Evolutionary conservation across 169 alveolate species (phyloP), one percentile per base, ranked within the genome.

Genomic region (Eimeria maxima): DNA sequence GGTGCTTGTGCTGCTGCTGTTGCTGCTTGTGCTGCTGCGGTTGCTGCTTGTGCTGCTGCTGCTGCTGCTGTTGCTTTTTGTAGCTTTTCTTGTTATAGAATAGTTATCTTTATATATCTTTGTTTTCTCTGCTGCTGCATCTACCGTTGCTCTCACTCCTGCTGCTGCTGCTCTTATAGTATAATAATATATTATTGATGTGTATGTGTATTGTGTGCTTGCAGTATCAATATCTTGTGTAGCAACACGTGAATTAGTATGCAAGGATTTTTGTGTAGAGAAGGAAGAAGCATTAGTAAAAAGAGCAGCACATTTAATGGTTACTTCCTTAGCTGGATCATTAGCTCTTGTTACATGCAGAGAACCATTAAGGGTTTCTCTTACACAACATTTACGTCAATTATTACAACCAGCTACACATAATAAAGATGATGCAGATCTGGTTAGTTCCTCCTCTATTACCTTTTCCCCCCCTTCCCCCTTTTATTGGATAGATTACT

Each of bases 211-310:
- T 60, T 0, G 0, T 60, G 2, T 60, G 27, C 2, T 60, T 60
- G 71, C 99, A 29, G 99, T 99, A 53, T 98, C 99, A 29, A 99
- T 99, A 55, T 99, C 99, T 8, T 96, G 99, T 50, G 97, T 99
- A 65, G 98, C 99, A 20, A 99, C 99, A 29, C 97, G 99, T 95
- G 99, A 99, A 97, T 87, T 99, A 55, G 98, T 99, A 33, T 95
- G 98, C 27, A 99, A 99, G 97, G 99, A 99, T 96, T 99, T 99
- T 94, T 99, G 99, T 93, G 97, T 98, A 88, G 99, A 99, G 97
- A 97, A 97, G 55, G 99, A 99, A 96, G 99, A 98, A 96, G 95
- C 97, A 22, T 97, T 98, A 94, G 97, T 99, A 60, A 97, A 98
- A 45, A 97, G 98, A 44, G 99, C 99, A 2, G 98, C 99, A 55